Conservation (phyloP, 2,329 filamentous ascomycete species). For the Aspergillus viridinutans region DNA sequence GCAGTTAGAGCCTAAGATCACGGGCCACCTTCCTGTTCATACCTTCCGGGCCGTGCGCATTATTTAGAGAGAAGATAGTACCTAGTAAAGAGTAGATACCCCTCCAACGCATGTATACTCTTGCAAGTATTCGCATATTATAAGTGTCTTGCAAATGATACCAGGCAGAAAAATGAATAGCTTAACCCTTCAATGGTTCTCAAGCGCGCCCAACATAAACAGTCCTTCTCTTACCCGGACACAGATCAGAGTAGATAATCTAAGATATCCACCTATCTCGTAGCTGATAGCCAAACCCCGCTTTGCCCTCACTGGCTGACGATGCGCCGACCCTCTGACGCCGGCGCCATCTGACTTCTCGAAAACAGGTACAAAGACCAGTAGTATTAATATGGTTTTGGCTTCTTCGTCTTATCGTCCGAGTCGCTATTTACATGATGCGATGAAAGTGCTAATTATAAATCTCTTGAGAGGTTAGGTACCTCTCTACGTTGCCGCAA, state of each 20-base stretch:
- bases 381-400: neutral
- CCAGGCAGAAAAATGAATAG: neutral
- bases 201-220: too few relatives aligned
- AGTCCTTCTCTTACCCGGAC: neutral
- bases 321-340: constrained; percentile 4
- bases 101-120: neutral
- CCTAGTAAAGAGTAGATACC: too few relatives aligned
- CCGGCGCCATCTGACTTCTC: neutral
- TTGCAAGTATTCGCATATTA: neutral
- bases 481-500: neutral
- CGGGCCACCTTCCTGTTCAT: neutral
- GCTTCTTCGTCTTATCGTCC: constrained; percentile 1
- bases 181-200: neutral
- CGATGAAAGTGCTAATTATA: neutral
- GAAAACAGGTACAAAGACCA: neutral
- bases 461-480: neutral
- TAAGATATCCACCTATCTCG: too few relatives aligned
- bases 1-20: neutral
- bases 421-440: neutral
- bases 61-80: too few relatives aligned
- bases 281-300: neutral
- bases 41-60: neutral
- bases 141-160: neutral
- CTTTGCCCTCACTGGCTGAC: constrained; percentile 2
- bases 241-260: neutral